Evolutionary conservation across 257 asterid genomes (phyloP).

Genomic region (Marsdenia floribunda): DNA sequence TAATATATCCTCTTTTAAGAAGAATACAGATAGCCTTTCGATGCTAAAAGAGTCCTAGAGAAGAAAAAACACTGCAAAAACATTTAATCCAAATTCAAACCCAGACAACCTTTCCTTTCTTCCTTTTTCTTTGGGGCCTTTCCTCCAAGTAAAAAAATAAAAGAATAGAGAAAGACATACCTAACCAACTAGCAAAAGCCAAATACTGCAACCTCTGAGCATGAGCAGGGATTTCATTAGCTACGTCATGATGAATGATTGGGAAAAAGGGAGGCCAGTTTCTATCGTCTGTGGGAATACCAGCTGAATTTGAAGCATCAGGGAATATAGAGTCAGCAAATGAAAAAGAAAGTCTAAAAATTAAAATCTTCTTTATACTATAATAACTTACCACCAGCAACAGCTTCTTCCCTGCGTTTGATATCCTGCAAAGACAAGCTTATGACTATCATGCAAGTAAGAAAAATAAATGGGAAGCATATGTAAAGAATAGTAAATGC

Average conservation of each 20-base stretch:
- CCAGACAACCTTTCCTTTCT: not conserved
- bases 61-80: not conserved
- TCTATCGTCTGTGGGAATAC: constrained; percentile 41
- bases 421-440: constrained; percentile 43
- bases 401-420: constrained; percentile 60
- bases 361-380: not conserved
- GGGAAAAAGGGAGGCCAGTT: constrained; percentile 72
- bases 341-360: not conserved
- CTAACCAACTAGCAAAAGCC: constrained; percentile 74
- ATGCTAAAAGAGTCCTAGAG: not conserved
- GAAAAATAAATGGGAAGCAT: constrained; percentile 5
- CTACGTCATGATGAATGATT: constrained; percentile 58
- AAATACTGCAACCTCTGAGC: constrained; percentile 68
- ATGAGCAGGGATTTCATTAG: constrained; percentile 59
- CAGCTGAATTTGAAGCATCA: constrained; percentile 38
- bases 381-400: constrained; percentile 46
- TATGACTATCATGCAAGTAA: constrained; percentile 14
- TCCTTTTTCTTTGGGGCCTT: not conserved
- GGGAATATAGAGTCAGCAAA: constrained; percentile 11
- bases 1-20: not conserved
- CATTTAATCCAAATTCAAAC: not conserved
- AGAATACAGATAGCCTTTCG: not conserved
- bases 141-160: constrained; percentile 2
- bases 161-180: constrained; percentile 26
- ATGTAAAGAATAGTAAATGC: not conserved